Evolutionary conservation across 2,329 filamentous ascomycete species (phyloP), one percentile per base, ranked within the genome.

Genomic region (Pyrenophora seminiperda): DNA sequence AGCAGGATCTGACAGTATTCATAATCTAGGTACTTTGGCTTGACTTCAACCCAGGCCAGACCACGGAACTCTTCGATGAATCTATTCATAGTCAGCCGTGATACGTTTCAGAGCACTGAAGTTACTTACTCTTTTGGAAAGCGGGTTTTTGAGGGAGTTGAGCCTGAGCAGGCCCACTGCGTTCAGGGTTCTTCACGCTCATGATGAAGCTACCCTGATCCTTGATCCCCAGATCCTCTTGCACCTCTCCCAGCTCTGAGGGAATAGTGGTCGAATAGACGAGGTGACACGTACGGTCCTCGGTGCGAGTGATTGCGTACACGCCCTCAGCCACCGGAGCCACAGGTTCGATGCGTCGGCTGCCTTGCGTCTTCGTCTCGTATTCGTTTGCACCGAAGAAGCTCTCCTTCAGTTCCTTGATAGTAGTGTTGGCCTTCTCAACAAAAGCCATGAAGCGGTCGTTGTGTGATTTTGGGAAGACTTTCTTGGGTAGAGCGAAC

Each of bases 371-470:
- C 75, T 91, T 87, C 6, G 91, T 96, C 42, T 84, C 79, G 68
- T 95, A 92, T 9, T 88, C 84, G 1, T 76, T 78, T 0, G 83
- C 81, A 1, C 79, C 71, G 56, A 94, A 79, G 70, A 95, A 91
- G 5, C 82, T 81, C 3, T 89, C 84, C 63, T 87, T 88, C n/a
- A 96, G 77, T 5, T 87, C 80, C 19, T 85, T 77, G 62, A 91
- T 85, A 0, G 82, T 83, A 0, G 79, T 77, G 5, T 83, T 81
- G 0, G 83, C 77, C 72, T 92, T 92, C 67, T 95, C 89, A 1
- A 96, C 89, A 70, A 96, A 95, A 1, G 83, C 83, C 80, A 94
- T 87, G 75, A 90, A 92, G 9, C 84, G 78, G 59, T 95, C 90
- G 9, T 75, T 71, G 46, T 82, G 82, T 15, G 82, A 87, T 44